A percentile compares a stretch with the other conserved stretches of the same genome.
These are phyloP conservation scores for Fusarium albosuccineum DNA, from an alignment of 2,329 filamentous ascomycete genomes.

Conservation along the genomic window DNA sequence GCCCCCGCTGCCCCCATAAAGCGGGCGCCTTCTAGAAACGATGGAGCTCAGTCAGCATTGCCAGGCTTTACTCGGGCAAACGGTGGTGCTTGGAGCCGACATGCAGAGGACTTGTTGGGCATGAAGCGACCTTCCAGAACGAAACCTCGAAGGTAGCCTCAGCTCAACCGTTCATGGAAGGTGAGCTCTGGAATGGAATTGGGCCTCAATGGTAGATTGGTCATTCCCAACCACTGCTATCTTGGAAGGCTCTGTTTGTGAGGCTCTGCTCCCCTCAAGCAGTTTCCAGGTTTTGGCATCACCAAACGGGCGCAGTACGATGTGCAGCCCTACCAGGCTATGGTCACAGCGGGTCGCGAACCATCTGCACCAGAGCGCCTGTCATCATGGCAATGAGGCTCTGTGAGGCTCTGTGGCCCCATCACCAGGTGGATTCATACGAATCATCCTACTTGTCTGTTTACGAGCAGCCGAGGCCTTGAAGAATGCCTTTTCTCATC, in stretches of 20 bases:
- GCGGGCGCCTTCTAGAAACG: background rate
- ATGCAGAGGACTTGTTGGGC: slow-evolving; percentile 76
- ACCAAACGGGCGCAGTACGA: background rate
- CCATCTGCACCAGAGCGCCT: background rate
- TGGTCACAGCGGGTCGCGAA: slow-evolving; percentile 13
- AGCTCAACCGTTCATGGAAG: background rate
- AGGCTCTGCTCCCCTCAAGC: no score
- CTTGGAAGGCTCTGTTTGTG: background rate
- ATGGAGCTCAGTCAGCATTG: slow-evolving; percentile 40
- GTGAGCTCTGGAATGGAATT: background rate
- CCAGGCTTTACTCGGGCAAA: slow-evolving; percentile 64
- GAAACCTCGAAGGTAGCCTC: slow-evolving; percentile 8
- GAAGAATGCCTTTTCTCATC: background rate
- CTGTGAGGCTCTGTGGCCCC: background rate
- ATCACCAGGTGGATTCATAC: background rate
- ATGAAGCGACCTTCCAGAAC: slow-evolving; percentile 64
- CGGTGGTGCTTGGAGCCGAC: slow-evolving; percentile 76
- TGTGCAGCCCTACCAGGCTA: background rate
- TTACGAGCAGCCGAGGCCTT: background rate
- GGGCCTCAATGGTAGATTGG: background rate
- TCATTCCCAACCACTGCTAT: background rate
- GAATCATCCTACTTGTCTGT: background rate
- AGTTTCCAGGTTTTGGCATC: background rate
- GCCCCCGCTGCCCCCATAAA: slow-evolving; percentile 8
- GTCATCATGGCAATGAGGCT: slow-evolving; percentile 19